Evolutionary conservation across 2,329 filamentous ascomycete genomes (phyloP).

Genomic region (Aureobasidium namibiae): DNA sequence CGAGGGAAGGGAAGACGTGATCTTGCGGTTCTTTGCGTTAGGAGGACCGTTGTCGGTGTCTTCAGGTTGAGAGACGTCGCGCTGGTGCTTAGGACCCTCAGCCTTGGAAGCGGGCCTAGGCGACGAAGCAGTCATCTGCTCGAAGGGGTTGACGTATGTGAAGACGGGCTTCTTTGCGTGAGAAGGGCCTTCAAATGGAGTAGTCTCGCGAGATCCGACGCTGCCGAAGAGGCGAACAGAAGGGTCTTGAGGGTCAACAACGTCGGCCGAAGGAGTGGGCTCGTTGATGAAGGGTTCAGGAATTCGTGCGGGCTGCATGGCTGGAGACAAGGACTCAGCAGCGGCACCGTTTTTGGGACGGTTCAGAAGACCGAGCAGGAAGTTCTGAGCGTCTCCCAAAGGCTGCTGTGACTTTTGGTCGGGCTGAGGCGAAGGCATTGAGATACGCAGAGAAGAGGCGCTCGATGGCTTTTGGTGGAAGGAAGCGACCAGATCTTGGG

Average conservation of each 20-base stretch:
- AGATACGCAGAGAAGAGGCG: conserved; percentile 21
- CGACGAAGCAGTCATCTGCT: conserved; percentile 58
- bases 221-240: conserved; percentile 24
- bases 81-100: conserved; percentile 29
- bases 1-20: conserved; percentile 18
- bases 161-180: conserved; percentile 45
- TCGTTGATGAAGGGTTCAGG: conserved; percentile 37
- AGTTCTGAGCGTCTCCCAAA: conserved; percentile 65
- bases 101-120: conserved; percentile 28
- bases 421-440: conserved; percentile 15
- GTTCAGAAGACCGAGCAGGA: conserved; percentile 78
- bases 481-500: conserved; percentile 50
- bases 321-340: conserved; percentile 17
- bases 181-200: conserved; percentile 31
- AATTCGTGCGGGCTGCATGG: conserved; percentile 25
- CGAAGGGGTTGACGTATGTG: conserved; percentile 65
- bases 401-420: conserved; percentile 18
- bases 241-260: conserved; percentile 16
- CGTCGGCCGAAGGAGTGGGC: conserved; percentile 22
- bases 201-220: conserved; percentile 18
- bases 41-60: conserved; percentile 22
- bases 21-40: conserved; percentile 30
- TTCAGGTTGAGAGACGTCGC: conserved; percentile 29
- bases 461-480: conserved; percentile 40
- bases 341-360: conserved; percentile 47